Evolutionary conservation across 257 asterid species (phyloP).

Genomic region (Ehretia macrophylla): DNA sequence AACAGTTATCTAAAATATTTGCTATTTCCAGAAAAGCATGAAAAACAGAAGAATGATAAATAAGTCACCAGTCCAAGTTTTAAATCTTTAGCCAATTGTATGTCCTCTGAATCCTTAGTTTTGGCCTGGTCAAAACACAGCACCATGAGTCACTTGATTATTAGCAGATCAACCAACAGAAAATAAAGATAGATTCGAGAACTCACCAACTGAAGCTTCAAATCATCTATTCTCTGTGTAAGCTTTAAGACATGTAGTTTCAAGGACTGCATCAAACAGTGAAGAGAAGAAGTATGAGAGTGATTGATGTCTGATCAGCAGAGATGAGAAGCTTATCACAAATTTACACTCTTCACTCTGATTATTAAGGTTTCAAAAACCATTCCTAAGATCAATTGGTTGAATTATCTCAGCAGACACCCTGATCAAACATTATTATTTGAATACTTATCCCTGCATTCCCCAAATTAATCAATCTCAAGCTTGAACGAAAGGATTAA

Average conservation of each 20-base stretch:
- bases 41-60: slow-evolving; percentile 6
- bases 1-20: slow-evolving; percentile 14
- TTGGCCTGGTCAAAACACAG: slow-evolving; percentile 44
- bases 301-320: too few relatives aligned
- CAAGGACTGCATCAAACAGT: slow-evolving; percentile 72
- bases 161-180: neutral
- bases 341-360: too few relatives aligned
- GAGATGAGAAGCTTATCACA: too few relatives aligned
- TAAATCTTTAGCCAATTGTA: slow-evolving; percentile 24
- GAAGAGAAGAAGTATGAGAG: slow-evolving; percentile 21
- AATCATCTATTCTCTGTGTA: slow-evolving; percentile 50
- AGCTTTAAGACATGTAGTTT: slow-evolving; percentile 87
- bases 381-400: too few relatives aligned
- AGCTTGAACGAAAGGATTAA: too few relatives aligned
- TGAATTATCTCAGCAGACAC: too few relatives aligned
- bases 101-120: slow-evolving; percentile 28
- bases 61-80: slow-evolving; percentile 45
- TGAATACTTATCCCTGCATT: too few relatives aligned
- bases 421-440: too few relatives aligned
- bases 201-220: slow-evolving; percentile 74
- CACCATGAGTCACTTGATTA: neutral
- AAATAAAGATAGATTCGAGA: slow-evolving; percentile 1
- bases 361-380: too few relatives aligned
- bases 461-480: too few relatives aligned
- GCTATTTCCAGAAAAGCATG: slow-evolving; percentile 2